Evolutionary conservation across 768 basidiomycete species (phyloP).

Genomic region (Cantharellus anzutake): DNA sequence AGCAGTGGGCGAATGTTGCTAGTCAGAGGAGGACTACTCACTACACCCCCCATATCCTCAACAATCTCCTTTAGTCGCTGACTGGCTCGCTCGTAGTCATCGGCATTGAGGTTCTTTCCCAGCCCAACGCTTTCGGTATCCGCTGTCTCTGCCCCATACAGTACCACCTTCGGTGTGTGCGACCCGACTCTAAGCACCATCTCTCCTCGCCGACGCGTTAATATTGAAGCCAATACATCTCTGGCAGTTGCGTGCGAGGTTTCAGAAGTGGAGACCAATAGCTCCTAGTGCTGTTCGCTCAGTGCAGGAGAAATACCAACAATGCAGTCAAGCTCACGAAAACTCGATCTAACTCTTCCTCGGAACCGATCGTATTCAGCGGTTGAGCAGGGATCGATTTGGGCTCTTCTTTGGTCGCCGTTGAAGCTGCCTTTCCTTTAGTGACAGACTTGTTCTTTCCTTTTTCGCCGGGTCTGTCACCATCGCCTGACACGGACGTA

Average conservation of each 20-base stretch:
- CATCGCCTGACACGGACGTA: neutral
- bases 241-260: neutral
- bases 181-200: neutral
- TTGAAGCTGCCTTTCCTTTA: neutral
- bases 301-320: neutral
- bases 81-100: constrained; percentile 32
- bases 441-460: neutral
- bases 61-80: constrained; percentile 28
- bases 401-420: neutral
- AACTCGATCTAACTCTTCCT: neutral
- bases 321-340: neutral
- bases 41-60: constrained; percentile 71
- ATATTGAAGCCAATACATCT: neutral
- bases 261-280: neutral
- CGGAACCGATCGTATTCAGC: neutral
- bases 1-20: constrained; percentile 1
- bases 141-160: neutral
- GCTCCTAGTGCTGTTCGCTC: neutral
- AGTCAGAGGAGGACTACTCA: constrained; percentile 14
- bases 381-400: neutral
- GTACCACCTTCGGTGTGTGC: neutral
- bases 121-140: constrained; percentile 26
- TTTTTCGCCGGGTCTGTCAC: neutral
- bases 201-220: neutral
- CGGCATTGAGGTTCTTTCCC: constrained; percentile 30